Evolutionary conservation across 208 protist species (phyloP), one percentile per base, ranked within the genome.

Genomic region (Vickermania ingenoplastis): DNA sequence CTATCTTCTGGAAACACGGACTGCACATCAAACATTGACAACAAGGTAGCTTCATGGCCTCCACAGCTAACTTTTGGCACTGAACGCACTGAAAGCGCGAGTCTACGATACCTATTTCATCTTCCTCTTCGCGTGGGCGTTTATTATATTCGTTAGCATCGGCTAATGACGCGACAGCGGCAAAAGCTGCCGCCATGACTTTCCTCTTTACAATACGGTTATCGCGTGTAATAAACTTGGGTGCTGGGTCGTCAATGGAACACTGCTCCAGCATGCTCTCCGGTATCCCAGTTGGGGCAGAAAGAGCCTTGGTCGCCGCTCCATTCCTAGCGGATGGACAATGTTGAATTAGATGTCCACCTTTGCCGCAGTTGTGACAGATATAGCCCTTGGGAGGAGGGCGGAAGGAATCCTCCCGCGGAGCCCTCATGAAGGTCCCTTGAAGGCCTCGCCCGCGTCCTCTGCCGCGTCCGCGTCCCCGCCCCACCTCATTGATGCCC

Each of bases 291-390:
- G 85, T 72, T n/a, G 88, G 84, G 21, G 83, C 73, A 24, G 83
- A 79, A 2, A 94, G 66, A 31, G 84, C 59, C 61, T 84, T 82
- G 54, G 75, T 29, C 53, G 73, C 79, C 0, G 73, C 67, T 11
- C 74, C 81, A 25, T 85, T 86, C 3, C 73, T 67, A 0, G 59
- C 59, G 11, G 63, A 64, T 14, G 88, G 88, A 59, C 88, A 94
- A 70, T 94, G 84, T 59, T 91, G 71, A 54, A 94, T 94, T 3
- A 81, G 60, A 57, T 94, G 88, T 1, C 88, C 88, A 24, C 68
- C 68, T 48, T 92, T 91, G 29, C 88, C 88, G 53, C 88, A 94
- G 73, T 90, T 92, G 71, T 94, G 83, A 64, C 88, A 94, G 31
- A 94, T 84, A 68, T 94, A 94, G 4, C 67, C 73, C 51, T 68